A percentile compares a stretch with the other conserved stretches of the same genome.
Conservation (phyloP, 495 filamentous ascomycete genomes). For the Xylaria nigripes region DNA sequence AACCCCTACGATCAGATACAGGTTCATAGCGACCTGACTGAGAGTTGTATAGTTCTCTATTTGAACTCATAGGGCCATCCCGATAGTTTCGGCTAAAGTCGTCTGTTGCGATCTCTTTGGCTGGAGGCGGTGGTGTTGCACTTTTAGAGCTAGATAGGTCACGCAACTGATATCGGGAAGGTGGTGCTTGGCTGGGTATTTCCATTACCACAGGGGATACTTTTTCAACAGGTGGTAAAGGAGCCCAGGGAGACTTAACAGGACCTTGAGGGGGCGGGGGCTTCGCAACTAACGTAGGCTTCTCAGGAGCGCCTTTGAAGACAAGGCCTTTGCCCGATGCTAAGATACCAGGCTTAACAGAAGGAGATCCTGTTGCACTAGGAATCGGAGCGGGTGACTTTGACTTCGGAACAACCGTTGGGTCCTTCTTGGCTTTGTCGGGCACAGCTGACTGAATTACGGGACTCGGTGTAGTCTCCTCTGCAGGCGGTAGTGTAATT, state of each 20-base stretch:
- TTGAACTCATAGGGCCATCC: conserved; percentile 50
- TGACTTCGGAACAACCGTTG: conserved; percentile 26
- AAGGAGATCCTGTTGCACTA: conserved; percentile 26
- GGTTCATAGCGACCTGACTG: conserved; percentile 92
- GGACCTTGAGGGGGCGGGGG: conserved; percentile 62
- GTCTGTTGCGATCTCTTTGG: conserved; percentile 84
- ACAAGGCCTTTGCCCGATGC: conserved; percentile 48
- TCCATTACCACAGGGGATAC: conserved; percentile 59
- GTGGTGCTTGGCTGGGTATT: conserved; percentile 15
- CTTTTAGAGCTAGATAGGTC: conserved; percentile 28
- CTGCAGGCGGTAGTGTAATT: conserved; percentile 62
- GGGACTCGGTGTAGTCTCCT: conserved; percentile 41
- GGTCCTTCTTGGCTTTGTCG: conserved; percentile 15
- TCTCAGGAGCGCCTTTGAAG: conserved; percentile 61
- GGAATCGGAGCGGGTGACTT: conserved; percentile 31
- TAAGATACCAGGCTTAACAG: conserved; percentile 35
- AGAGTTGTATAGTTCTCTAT: conserved; percentile 83
- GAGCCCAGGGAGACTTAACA: conserved; percentile 84
- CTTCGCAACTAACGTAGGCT: conserved; percentile 70
- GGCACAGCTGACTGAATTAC: conserved; percentile 18
- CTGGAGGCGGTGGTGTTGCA: conserved; percentile 37
- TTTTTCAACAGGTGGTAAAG: conserved; percentile 76
- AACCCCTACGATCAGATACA: conserved; percentile 65
- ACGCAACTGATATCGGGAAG: conserved; percentile 25
- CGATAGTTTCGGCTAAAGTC: conserved; percentile 86